Conservation (phyloP, 2,329 filamentous ascomycete species). For the Aspergillus brunneoviolaceus region DNA sequence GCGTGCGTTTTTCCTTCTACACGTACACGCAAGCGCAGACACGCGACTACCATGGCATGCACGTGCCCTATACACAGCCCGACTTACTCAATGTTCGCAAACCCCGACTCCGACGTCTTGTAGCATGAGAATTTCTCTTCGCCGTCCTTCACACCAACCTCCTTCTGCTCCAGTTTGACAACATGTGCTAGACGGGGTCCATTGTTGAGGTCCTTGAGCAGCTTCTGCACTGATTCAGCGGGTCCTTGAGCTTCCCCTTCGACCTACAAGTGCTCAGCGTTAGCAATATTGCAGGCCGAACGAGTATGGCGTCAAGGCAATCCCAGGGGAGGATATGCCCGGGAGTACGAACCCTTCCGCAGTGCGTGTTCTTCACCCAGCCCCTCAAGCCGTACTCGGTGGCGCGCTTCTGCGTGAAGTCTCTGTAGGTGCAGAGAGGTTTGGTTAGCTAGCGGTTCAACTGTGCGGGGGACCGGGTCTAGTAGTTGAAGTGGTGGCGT, state of each 20-base stretch:
- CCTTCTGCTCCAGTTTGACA: slow-evolving; percentile 68
- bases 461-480: background rate
- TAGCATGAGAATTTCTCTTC: slow-evolving; percentile 65
- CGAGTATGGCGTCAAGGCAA: background rate
- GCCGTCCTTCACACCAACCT: slow-evolving; percentile 63
- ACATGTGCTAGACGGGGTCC: slow-evolving; percentile 74
- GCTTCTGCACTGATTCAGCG: slow-evolving; percentile 62
- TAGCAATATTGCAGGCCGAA: no score
- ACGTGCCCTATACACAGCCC: no score
- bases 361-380: slow-evolving; percentile 49
- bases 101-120: slow-evolving; percentile 31
- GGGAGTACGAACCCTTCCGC: slow-evolving; percentile 41
- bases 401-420: slow-evolving; percentile 48
- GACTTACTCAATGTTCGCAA: slow-evolving; percentile 15
- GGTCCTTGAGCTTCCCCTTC: slow-evolving; percentile 84
- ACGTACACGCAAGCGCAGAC: no score
- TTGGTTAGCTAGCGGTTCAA: background rate
- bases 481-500: slow-evolving; percentile 4
- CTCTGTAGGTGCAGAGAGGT: slow-evolving; percentile 21
- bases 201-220: slow-evolving; percentile 71
- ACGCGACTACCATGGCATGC: no score
- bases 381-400: slow-evolving; percentile 46
- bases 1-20: no score
- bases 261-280: slow-evolving; percentile 57
- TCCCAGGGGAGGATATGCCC: background rate